These are phyloP conservation scores for Rhodotorula sp. DNA, from an alignment of 1,284 basidiomycete species.

Conservation along the genomic window DNA sequence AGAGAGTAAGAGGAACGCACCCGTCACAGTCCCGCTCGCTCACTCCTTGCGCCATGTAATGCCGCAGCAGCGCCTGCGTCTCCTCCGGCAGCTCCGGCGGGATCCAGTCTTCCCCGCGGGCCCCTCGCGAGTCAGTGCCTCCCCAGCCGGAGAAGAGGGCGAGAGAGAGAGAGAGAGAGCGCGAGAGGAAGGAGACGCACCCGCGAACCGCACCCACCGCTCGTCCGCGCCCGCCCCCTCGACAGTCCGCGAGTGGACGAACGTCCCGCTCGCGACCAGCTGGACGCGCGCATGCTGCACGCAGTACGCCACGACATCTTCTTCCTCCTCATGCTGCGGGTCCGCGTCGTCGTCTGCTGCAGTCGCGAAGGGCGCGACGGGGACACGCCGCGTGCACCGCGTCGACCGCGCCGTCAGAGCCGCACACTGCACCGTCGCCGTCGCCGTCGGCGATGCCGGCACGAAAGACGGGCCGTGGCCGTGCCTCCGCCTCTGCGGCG, in stretches of 20 bases:
- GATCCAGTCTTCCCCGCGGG: conserved; percentile 20
- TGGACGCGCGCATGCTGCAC: too few relatives aligned
- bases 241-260: neutral
- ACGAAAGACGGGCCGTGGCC: too few relatives aligned
- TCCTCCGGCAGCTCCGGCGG: conserved; percentile 24
- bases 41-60: conserved; percentile 33
- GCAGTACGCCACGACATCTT: too few relatives aligned
- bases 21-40: conserved; percentile 31
- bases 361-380: too few relatives aligned
- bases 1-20: neutral
- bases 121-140: neutral
- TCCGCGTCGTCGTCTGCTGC: too few relatives aligned
- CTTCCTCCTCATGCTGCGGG: neutral
- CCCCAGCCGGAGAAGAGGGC: too few relatives aligned
- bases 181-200: neutral
- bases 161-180: too few relatives aligned
- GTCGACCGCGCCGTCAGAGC: too few relatives aligned
- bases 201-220: conserved; percentile 33
- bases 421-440: too few relatives aligned
- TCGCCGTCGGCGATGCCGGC: too few relatives aligned
- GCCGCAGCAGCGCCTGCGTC: conserved; percentile 41
- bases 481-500: too few relatives aligned
- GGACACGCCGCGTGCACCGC: too few relatives aligned
- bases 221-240: neutral
- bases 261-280: neutral